These are phyloP conservation scores for Vinca minor DNA, from an alignment of 257 asterid species.

Conservation along the genomic window DNA sequence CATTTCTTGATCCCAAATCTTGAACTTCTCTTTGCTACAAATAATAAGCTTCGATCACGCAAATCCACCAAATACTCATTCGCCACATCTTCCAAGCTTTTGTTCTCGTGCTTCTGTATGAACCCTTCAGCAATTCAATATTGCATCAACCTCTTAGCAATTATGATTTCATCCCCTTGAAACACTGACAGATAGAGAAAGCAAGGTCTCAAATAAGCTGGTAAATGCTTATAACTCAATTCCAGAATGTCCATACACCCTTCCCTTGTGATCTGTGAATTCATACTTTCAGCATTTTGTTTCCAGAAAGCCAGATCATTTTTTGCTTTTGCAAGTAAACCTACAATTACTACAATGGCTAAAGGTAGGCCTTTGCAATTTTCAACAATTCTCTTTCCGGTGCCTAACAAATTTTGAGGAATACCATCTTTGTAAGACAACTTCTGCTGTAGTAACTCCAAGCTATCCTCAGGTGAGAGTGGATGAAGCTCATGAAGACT, in stretches of 20 bases:
- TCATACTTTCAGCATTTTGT: slow-evolving; percentile 2
- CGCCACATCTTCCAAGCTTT: slow-evolving; percentile 3
- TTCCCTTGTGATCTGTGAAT: background rate
- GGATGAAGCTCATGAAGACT: background rate
- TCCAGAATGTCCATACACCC: slow-evolving; percentile 10
- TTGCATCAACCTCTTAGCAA: background rate
- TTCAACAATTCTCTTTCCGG: background rate
- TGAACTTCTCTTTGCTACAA: too few species aligned
- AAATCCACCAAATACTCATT: slow-evolving; percentile 13
- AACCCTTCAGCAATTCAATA: slow-evolving; percentile 17
- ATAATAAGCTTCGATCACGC: slow-evolving; percentile 3
- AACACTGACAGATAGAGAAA: slow-evolving; percentile 18
- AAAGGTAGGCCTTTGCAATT: slow-evolving; percentile 13
- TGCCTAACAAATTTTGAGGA: background rate
- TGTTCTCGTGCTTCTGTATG: too few species aligned
- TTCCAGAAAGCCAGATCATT: background rate
- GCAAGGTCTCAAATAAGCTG: slow-evolving; percentile 12
- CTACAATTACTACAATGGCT: background rate
- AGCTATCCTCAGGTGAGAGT: slow-evolving; percentile 10
- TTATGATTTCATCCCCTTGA: slow-evolving; percentile 8
- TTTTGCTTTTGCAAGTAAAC: background rate
- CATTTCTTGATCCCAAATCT: slow-evolving; percentile 4
- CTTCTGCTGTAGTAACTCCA: slow-evolving; percentile 4
- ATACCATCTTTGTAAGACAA: background rate
- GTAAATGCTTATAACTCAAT: slow-evolving; percentile 7